These are phyloP conservation scores for Candida ipomoeae DNA, from an alignment of 805 yeast species.

Conservation along the genomic window DNA sequence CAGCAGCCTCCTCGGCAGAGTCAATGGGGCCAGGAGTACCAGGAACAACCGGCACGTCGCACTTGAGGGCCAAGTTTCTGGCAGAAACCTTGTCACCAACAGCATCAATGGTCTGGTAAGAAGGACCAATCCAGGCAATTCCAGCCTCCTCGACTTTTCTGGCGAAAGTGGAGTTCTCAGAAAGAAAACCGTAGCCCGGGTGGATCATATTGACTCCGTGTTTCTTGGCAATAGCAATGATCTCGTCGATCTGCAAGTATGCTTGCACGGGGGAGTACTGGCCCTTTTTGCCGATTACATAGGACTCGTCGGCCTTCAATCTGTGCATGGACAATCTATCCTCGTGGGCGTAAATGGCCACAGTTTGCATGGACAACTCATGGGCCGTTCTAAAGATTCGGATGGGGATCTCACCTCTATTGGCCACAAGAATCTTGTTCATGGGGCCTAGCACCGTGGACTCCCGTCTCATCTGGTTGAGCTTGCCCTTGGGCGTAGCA, in stretches of 20 bases:
- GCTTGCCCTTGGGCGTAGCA: constrained; percentile 16
- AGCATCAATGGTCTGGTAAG: constrained; percentile 78
- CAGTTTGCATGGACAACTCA: constrained; percentile 94
- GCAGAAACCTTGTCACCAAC: constrained; percentile 98
- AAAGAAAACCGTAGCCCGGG: constrained; percentile 57
- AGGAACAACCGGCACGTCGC: constrained; percentile 90
- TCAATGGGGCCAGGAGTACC: constrained; percentile 98
- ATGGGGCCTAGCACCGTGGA: constrained; percentile 42
- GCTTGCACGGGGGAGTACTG: constrained; percentile 95
- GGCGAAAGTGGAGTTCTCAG: constrained; percentile 93
- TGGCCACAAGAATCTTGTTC: constrained; percentile 71
- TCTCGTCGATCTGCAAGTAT: constrained; percentile 91
- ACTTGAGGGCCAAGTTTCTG: constrained; percentile 74
- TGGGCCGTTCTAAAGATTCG: constrained; percentile 96
- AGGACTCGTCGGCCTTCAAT: constrained; percentile 90
- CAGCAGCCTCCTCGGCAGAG: constrained; percentile 67
- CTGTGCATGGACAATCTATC: constrained; percentile 94
- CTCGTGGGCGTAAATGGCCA: constrained; percentile 94
- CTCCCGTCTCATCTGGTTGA: constrained; percentile 40
- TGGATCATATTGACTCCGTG: constrained; percentile 38
- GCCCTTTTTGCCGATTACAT: constrained; percentile 85
- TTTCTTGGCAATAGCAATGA: constrained; percentile 64
- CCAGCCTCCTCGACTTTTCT: constrained; percentile 86
- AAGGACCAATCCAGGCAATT: constrained; percentile 95
- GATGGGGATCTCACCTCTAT: constrained; percentile 82